Conservation (phyloP, 331 rosid genomes). For the Acacia pycnantha region DNA sequence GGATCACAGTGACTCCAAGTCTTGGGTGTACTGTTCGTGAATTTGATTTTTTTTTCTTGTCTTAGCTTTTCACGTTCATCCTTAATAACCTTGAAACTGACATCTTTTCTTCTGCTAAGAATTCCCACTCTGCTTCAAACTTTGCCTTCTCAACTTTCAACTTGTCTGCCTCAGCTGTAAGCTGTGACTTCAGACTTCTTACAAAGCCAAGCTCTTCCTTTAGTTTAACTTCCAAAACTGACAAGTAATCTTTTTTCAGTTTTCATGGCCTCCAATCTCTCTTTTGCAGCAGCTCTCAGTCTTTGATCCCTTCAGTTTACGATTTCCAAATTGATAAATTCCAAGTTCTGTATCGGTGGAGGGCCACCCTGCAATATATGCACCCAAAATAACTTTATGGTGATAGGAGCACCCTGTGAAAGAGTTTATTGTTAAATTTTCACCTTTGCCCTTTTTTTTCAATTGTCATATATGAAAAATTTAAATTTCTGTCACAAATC, state of each 20-base stretch:
- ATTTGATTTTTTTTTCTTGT: constrained; percentile 61
- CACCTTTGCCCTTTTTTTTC: too few species aligned
- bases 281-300: constrained; percentile 48
- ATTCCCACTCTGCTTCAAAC: constrained; percentile 92
- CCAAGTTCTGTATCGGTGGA: too few species aligned
- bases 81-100: constrained; percentile 62
- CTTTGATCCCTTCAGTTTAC: constrained; percentile 43
- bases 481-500: too few species aligned
- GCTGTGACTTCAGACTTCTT: constrained; percentile 71
- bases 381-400: too few species aligned
- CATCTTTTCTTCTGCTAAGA: constrained; percentile 62
- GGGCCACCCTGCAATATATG: too few species aligned
- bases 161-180: constrained; percentile 72
- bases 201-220: constrained; percentile 89
- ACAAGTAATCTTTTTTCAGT: constrained; percentile 71
- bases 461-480: not conserved
- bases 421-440: too few species aligned
- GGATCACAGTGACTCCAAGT: constrained; percentile 54
- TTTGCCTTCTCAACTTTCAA: constrained; percentile 79
- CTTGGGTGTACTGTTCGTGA: constrained; percentile 60
- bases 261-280: constrained; percentile 67
- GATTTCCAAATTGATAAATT: too few species aligned
- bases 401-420: too few species aligned
- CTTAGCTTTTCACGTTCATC: constrained; percentile 73
- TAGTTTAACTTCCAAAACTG: constrained; percentile 70